These are phyloP conservation scores for Kazachstania viticola DNA, from an alignment of 805 yeast species.

Conservation along the genomic window DNA sequence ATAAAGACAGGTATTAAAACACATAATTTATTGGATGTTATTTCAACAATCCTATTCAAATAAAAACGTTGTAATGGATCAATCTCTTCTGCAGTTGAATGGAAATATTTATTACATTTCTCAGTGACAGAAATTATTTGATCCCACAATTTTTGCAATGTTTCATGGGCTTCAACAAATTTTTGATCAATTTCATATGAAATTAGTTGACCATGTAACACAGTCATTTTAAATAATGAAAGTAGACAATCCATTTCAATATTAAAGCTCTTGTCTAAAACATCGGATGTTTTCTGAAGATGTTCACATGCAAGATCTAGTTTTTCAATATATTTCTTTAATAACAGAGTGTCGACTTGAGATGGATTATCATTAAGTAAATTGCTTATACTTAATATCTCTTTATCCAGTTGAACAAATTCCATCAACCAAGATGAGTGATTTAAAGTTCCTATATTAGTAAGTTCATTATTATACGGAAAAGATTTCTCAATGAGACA, in stretches of 20 bases:
- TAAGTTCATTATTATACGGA: constrained; percentile 3
- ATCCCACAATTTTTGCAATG: constrained; percentile 15
- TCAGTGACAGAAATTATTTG: constrained; percentile 10
- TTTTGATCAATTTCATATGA: constrained; percentile 12
- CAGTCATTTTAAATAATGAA: constrained; percentile 11
- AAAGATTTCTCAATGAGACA: constrained; percentile 18
- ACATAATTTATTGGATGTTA: constrained; percentile 17
- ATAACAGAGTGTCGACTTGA: constrained; percentile 8
- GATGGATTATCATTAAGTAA: constrained; percentile 13
- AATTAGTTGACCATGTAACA: constrained; percentile 15
- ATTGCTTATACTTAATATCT: constrained; percentile 11
- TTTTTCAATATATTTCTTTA: constrained; percentile 5
- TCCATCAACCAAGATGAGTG: constrained; percentile 12
- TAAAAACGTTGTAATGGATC: constrained; percentile 16
- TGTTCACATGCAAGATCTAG: constrained; percentile 6
- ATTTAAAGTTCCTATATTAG: not conserved
- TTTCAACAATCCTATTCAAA: constrained; percentile 20
- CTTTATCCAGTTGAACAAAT: constrained; percentile 10
- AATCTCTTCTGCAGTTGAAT: constrained; percentile 5
- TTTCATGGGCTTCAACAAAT: constrained; percentile 7
- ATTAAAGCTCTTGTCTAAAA: constrained; percentile 5
- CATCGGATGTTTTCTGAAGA: constrained; percentile 1
- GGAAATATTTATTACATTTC: constrained; percentile 13
- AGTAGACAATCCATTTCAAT: constrained; percentile 16
- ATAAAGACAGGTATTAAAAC: constrained; percentile 19